A percentile compares a stretch with the other conserved stretches of the same genome.
phyloP scores from a whole-genome alignment of 805 yeast genomes.

The Myxozyma udenii region DNA sequence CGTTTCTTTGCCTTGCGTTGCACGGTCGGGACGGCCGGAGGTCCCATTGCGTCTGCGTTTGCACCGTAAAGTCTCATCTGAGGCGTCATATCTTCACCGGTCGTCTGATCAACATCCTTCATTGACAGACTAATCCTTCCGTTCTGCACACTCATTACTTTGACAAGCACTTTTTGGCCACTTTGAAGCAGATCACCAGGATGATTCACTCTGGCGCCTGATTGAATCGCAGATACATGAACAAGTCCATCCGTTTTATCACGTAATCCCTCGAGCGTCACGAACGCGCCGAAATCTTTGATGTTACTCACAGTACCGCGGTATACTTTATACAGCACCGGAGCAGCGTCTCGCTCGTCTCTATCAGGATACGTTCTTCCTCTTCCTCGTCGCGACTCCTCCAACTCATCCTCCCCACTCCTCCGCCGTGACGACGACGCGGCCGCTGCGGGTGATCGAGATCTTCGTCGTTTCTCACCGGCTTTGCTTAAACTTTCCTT shows the following conservation, averaged over 20 bases:
- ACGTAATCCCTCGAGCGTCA: constrained; percentile 47
- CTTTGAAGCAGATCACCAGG: constrained; percentile 57
- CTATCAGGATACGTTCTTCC: not conserved
- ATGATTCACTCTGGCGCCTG: constrained; percentile 48
- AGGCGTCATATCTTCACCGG: constrained; percentile 48
- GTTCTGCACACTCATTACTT: constrained; percentile 50
- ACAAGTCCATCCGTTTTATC: constrained; percentile 57
- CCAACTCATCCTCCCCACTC: not conserved
- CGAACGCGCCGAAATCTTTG: constrained; percentile 75
- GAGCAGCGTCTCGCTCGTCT: constrained; percentile 34
- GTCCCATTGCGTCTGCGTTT: constrained; percentile 3
- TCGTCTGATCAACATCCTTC: constrained; percentile 67
- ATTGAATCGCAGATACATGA: constrained; percentile 66
- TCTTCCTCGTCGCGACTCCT: not conserved
- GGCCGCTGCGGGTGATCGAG: not conserved
- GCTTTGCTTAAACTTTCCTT: not conserved
- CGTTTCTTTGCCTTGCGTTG: constrained; percentile 40
- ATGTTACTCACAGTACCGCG: constrained; percentile 60
- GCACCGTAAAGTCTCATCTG: constrained; percentile 12
- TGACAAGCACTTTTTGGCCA: constrained; percentile 64
- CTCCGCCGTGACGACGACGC: not conserved
- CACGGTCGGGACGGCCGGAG: not conserved
- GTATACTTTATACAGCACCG: constrained; percentile 50
- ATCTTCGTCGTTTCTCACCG: not conserved
- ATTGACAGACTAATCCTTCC: constrained; percentile 56